Evolutionary conservation across 2,329 filamentous ascomycete genomes (phyloP), one percentile per base, ranked within the genome.

Genomic region (Echinosphaeria canescens): DNA sequence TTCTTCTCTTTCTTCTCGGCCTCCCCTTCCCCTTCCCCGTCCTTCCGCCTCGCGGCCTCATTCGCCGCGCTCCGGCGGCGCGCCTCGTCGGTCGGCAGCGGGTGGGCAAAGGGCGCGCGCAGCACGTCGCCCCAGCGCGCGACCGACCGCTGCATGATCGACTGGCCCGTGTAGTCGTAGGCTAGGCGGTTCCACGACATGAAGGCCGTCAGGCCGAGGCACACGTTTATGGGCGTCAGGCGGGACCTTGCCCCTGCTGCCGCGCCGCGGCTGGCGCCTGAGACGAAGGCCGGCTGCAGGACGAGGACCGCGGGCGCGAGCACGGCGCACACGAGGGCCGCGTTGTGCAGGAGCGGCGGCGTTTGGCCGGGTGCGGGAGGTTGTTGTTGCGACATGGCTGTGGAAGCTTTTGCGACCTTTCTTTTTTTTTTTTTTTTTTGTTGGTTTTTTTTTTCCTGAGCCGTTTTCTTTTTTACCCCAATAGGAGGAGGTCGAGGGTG

Each of bases 81-180:
- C n/a, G n/a, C 42, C 30, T 47, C 39, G 19, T 42, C 40, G 14
- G 40, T 38, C 13, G 36, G 29, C 30, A 42, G 35, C 22, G 41
- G 40, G 7, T 44, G 45, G 35, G 50, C 45, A 14, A 46, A 40
- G 32, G 38, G 29, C 42, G 48, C 48, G 29, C 43, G 44, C 39
- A 65, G 44, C 23, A 68, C 46, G 11, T 49, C 50, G 15, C 38
- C 38, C 34, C 54, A 37, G 28, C 59, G 55, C 33, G 38, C 44
- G 30, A 42, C 43, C 33, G 62, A 51, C 7, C 62, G 60, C 33
- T 47, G 38, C 37, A 52, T 47, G 31, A 67, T 52, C 15, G 60
- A 63, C 26, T 50, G 49, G 27, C 63, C 63, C 10, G 54, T 66
- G 46, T 59, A 67, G 44, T 65, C 61, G 44, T 57, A 53, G 26